phyloP scores from a whole-genome alignment of 176 grass and related monocot genomes.

The Oryza brachyantha region DNA sequence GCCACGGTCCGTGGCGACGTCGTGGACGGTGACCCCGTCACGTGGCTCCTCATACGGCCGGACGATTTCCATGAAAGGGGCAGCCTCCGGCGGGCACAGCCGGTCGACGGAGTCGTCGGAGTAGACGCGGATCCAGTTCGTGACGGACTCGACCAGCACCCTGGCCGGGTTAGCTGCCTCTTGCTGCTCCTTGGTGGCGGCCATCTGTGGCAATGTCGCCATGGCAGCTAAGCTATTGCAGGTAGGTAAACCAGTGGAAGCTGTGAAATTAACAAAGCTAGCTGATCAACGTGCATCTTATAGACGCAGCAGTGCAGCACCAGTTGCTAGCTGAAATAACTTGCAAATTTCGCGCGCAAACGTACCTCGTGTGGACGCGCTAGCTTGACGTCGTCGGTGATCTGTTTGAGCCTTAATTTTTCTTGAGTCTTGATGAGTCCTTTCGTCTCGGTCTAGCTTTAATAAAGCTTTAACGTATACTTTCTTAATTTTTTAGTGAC shows the following conservation, averaged over 20 bases:
- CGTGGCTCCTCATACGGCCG: slow-evolving; percentile 25
- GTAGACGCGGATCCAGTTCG: slow-evolving; percentile 39
- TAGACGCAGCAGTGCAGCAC: not conserved
- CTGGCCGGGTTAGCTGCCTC: not conserved
- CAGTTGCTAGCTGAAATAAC: too few relatives aligned
- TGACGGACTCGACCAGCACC: slow-evolving; percentile 23
- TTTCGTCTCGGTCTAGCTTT: too few relatives aligned
- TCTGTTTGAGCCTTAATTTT: too few relatives aligned
- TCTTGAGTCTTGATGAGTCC: too few relatives aligned
- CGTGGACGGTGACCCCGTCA: slow-evolving; percentile 42
- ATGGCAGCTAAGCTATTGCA: not conserved
- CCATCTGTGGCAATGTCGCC: not conserved
- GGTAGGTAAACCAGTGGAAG: not conserved
- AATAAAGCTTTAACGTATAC: too few relatives aligned
- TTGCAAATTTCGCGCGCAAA: too few relatives aligned
- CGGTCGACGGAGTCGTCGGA: slow-evolving; percentile 38
- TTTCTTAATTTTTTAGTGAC: too few relatives aligned
- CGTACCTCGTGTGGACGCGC: too few relatives aligned
- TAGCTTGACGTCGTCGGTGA: too few relatives aligned
- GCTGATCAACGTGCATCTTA: not conserved
- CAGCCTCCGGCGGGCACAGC: slow-evolving; percentile 15
- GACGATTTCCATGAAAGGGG: slow-evolving; percentile 11
- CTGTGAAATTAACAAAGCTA: not conserved
- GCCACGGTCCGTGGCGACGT: slow-evolving; percentile 19
- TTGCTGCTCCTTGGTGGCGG: not conserved